A percentile compares a stretch with the other conserved stretches of the same genome.
These are phyloP conservation scores for Cladosporium austrohemisphaericum DNA, from an alignment of 2,329 filamentous ascomycete genomes.

Conservation along the genomic window DNA sequence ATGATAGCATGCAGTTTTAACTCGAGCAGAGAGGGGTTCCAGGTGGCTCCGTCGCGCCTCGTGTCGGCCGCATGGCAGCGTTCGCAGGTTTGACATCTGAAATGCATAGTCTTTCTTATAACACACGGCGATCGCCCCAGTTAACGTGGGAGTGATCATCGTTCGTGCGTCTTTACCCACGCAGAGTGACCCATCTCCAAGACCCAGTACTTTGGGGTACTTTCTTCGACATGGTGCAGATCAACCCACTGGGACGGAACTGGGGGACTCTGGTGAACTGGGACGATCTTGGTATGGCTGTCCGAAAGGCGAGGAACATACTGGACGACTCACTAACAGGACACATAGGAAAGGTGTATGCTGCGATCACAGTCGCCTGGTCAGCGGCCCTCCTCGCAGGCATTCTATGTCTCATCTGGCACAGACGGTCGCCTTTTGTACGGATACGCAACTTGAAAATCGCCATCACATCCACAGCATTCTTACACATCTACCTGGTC, in stretches of 20 bases:
- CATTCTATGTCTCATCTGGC: slow-evolving; percentile 21
- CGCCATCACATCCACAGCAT: slow-evolving; percentile 22
- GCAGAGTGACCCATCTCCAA: background rate
- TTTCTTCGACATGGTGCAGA: slow-evolving; percentile 29
- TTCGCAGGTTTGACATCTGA: slow-evolving; percentile 14
- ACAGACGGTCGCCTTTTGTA: slow-evolving; percentile 23
- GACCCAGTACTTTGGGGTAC: background rate
- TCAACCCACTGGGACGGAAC: slow-evolving; percentile 24
- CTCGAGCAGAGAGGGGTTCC: slow-evolving; percentile 1
- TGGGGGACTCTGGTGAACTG: slow-evolving; percentile 26
- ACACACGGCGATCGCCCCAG: slow-evolving; percentile 4
- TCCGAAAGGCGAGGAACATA: background rate
- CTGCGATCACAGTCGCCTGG: slow-evolving; percentile 23
- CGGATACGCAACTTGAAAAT: slow-evolving; percentile 26
- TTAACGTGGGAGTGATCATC: background rate
- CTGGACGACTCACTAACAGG: background rate
- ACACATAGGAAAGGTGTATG: slow-evolving; percentile 21
- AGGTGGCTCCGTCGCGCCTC: slow-evolving; percentile 6
- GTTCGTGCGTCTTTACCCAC: slow-evolving; percentile 1
- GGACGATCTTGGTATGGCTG: slow-evolving; percentile 19
- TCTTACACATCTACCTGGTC: slow-evolving; percentile 42
- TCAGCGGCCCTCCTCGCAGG: slow-evolving; percentile 21
- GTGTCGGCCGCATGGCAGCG: slow-evolving; percentile 13
- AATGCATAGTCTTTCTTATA: slow-evolving; percentile 2
- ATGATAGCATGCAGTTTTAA: slow-evolving; percentile 7